These are phyloP conservation scores for Umbilicaria muhlenbergii DNA, from an alignment of 495 filamentous ascomycete species.

Conservation along the genomic window DNA sequence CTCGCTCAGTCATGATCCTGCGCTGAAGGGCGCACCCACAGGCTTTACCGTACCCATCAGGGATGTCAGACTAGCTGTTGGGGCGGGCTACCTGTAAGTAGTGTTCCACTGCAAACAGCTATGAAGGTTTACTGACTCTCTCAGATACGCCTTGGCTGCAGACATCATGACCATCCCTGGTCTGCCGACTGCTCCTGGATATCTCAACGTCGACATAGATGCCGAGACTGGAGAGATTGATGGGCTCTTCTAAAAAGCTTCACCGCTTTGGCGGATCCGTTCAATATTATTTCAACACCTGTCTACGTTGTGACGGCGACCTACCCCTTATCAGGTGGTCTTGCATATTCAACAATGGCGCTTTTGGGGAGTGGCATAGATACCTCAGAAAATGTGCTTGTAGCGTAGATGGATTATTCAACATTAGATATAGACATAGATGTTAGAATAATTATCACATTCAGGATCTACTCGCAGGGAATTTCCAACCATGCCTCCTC, in stretches of 20 bases:
- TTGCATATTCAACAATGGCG: conserved; percentile 5
- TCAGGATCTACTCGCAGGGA: no score
- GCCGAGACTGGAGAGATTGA: conserved; percentile 89
- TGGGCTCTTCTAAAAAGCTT: conserved; percentile 60
- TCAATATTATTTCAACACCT: conserved; percentile 2
- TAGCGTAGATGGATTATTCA: no score
- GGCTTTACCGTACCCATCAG: conserved; percentile 93
- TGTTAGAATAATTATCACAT: no score
- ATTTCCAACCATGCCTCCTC: no score
- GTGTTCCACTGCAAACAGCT: conserved; percentile 1
- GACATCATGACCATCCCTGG: conserved; percentile 98
- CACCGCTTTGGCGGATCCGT: neutral
- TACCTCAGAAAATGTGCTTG: no score
- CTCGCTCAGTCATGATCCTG: conserved; percentile 83
- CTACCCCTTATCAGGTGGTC: neutral
- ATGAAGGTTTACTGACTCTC: conserved; percentile 4
- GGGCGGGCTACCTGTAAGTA: conserved; percentile 76
- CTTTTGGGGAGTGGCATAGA: neutral
- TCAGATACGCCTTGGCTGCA: conserved; percentile 79
- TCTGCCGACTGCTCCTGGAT: conserved; percentile 86
- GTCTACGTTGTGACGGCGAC: neutral
- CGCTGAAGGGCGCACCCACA: conserved; percentile 88
- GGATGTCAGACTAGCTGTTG: conserved; percentile 86
- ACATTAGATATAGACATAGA: no score
- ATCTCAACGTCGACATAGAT: conserved; percentile 92